phyloP scores from a whole-genome alignment of 805 yeast species.

The Starmera amethionina region DNA sequence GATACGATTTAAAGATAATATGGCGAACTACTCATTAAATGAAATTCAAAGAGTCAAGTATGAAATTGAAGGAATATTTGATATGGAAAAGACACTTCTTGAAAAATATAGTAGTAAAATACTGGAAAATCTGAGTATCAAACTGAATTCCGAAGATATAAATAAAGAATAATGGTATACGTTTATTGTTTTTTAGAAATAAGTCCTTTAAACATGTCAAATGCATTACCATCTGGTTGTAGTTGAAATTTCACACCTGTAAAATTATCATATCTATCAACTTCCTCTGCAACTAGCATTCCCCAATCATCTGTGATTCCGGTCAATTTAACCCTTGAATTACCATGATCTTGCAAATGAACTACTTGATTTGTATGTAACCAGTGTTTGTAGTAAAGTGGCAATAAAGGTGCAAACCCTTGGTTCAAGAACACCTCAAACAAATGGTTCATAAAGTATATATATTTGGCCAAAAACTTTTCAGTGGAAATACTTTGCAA shows the following conservation, averaged over 20 bases:
- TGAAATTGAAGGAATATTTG: conserved; percentile 13
- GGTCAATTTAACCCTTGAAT: conserved; percentile 48
- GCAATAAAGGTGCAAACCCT: conserved; percentile 63
- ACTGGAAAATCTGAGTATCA: too few relatives aligned
- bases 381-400: conserved; percentile 77
- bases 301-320: conserved; percentile 89
- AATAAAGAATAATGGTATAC: too few relatives aligned
- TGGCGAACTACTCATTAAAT: conserved; percentile 12
- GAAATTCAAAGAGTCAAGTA: conserved; percentile 15
- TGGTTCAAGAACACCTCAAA: conserved; percentile 43
- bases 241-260: conserved; percentile 55
- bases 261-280: conserved; percentile 31
- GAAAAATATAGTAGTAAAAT: conserved; percentile 24
- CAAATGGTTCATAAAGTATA: conserved; percentile 57
- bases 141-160: too few relatives aligned
- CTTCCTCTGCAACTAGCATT: conserved; percentile 64
- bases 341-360: conserved; percentile 44
- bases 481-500: conserved; percentile 28
- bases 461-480: conserved; percentile 52
- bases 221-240: conserved; percentile 97
- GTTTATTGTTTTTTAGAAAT: conserved; percentile 43
- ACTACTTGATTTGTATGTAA: conserved; percentile 72
- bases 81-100: conserved; percentile 20
- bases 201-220: conserved; percentile 87
- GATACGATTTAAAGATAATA: conserved; percentile 9